Conservation (phyloP, 345 rosid genomes). For the Eucalyptus cloeziana region DNA sequence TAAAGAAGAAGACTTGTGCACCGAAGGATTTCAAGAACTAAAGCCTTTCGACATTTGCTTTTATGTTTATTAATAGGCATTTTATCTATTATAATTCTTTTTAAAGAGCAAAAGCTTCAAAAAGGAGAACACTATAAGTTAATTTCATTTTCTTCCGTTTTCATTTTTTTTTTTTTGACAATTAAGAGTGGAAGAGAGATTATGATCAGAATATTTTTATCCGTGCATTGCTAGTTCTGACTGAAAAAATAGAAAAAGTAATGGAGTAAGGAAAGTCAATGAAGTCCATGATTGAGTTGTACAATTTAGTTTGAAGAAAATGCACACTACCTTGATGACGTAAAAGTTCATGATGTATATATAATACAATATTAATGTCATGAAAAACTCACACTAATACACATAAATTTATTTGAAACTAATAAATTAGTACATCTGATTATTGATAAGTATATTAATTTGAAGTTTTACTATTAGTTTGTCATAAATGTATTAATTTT, state of each 20-base stretch:
- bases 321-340: not conserved
- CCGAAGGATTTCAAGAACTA: no score
- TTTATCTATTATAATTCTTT: not conserved
- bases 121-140: not conserved
- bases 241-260: not conserved
- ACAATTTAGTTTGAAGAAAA: not conserved
- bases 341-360: not conserved
- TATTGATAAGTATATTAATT: no score
- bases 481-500: fast-evolving
- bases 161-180: not conserved
- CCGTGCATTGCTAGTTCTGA: not conserved
- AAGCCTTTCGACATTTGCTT: no score
- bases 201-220: not conserved
- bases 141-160: not conserved
- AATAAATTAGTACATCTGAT: fast-evolving
- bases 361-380: no score
- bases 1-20: no score
- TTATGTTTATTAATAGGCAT: not conserved
- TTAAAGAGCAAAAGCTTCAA: not conserved
- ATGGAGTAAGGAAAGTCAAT: not conserved
- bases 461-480: fast-evolving
- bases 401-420: no score
- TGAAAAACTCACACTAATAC: fast-evolving
- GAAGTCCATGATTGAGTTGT: not conserved
- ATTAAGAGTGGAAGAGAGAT: not conserved